Evolutionary conservation across 352 stramenopile species (phyloP).

Genomic region (Globisporangium spiculum): DNA sequence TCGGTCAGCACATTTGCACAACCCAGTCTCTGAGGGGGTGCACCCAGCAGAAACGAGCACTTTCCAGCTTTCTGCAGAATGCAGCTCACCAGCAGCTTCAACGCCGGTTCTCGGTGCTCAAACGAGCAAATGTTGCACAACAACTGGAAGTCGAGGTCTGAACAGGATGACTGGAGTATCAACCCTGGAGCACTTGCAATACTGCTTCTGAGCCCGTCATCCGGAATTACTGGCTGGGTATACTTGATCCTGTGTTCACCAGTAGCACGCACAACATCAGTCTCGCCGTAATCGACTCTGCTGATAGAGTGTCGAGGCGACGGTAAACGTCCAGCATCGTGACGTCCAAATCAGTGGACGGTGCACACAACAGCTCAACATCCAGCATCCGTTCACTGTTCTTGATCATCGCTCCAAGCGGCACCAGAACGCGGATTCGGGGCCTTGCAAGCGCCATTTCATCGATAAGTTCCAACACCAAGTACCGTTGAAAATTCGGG

Average conservation of each 20-base stretch:
- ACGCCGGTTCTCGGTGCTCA: conserved; percentile 32
- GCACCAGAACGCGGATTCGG: conserved; percentile 29
- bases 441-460: conserved; percentile 19
- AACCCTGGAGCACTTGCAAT: conserved; percentile 36
- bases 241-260: conserved; percentile 20
- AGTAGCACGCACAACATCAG: conserved; percentile 42
- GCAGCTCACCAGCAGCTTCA: conserved; percentile 30
- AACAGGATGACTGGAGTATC: conserved; percentile 33
- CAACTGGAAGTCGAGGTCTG: conserved; percentile 21
- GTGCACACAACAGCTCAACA: conserved; percentile 14
- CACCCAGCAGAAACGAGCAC: neutral
- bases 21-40: neutral
- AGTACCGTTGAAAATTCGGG: conserved; percentile 32
- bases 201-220: conserved; percentile 47
- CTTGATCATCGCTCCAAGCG: conserved; percentile 26
- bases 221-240: conserved; percentile 25
- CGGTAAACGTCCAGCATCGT: conserved; percentile 26
- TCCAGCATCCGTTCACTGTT: conserved; percentile 14
- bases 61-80: conserved; percentile 22
- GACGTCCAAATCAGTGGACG: conserved; percentile 15
- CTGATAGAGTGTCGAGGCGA: conserved; percentile 27
- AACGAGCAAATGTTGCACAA: conserved; percentile 23
- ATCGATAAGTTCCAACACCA: conserved; percentile 21
- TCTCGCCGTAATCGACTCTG: conserved; percentile 29
- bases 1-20: neutral